Conservation (phyloP, 306 rosid species). For the Aeschynomene evenia region DNA sequence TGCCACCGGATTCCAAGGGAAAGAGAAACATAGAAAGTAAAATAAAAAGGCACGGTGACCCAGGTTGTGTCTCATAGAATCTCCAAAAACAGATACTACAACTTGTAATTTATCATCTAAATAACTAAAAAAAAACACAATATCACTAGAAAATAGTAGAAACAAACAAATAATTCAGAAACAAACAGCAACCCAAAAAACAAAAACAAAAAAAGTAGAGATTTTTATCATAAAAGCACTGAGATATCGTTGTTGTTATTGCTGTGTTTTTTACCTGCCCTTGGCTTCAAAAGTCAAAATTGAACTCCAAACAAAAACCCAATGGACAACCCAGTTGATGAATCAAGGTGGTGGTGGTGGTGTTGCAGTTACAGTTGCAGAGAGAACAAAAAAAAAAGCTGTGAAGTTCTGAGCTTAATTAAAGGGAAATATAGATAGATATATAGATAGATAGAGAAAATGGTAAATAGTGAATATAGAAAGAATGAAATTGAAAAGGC, state of each 20-base stretch:
- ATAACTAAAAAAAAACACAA: conserved; percentile 9
- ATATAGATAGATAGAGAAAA: neutral
- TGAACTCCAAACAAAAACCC: conserved; percentile 35
- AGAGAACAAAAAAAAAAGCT: conserved; percentile 15
- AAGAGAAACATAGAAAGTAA: conserved; percentile 44
- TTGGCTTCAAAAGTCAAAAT: conserved; percentile 44
- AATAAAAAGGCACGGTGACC: conserved; percentile 30
- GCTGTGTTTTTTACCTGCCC: conserved; percentile 13
- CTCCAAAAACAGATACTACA: conserved; percentile 30
- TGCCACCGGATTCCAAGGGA: conserved; percentile 55
- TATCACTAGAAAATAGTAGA: conserved; percentile 9
- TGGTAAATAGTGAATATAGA: neutral
- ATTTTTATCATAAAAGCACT: neutral
- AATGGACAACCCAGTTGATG: conserved; percentile 28
- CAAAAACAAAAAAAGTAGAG: neutral
- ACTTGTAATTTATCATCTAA: conserved; percentile 31
- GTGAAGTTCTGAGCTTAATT: neutral
- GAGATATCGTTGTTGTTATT: neutral
- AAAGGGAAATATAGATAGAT: neutral
- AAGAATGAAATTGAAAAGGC: too few relatives aligned
- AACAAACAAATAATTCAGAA: neutral
- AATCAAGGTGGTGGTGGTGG: conserved; percentile 34
- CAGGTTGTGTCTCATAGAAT: conserved; percentile 33
- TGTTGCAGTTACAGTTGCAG: conserved; percentile 19
- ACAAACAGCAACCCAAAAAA: neutral